Evolutionary conservation across 768 basidiomycete species (phyloP).

Genomic region (Russula dissimulans): DNA sequence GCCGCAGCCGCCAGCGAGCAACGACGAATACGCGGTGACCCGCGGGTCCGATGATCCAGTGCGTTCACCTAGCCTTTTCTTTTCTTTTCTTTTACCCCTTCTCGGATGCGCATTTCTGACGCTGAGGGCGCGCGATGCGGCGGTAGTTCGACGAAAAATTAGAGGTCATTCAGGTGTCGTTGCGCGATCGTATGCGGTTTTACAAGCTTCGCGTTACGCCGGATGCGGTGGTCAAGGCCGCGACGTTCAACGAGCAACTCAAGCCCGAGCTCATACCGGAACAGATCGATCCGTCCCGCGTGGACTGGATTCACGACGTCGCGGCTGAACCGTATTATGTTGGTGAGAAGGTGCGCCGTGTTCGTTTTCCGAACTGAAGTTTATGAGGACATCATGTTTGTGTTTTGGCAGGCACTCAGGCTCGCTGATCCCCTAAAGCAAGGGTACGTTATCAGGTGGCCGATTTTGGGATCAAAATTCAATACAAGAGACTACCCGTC

Average conservation of each 20-base stretch:
- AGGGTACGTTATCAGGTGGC: constrained; percentile 73
- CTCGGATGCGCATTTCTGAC: not conserved
- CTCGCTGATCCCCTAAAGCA: constrained; percentile 58
- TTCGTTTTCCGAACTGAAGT: not conserved
- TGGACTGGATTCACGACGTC: constrained; percentile 70
- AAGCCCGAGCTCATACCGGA: constrained; percentile 81
- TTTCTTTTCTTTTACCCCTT: not conserved
- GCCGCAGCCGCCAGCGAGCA: constrained; percentile 23
- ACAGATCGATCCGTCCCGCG: constrained; percentile 69
- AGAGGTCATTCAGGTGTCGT: constrained; percentile 55
- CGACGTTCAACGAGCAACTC: constrained; percentile 75
- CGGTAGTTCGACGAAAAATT: constrained; percentile 69
- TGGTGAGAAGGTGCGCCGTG: constrained; percentile 53
- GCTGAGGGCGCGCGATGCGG: not conserved
- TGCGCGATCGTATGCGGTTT: constrained; percentile 78
- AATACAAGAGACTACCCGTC: constrained; percentile 74
- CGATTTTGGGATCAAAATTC: constrained; percentile 72
- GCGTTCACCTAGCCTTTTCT: constrained; percentile 21
- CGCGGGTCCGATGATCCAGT: constrained; percentile 55
- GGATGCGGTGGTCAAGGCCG: constrained; percentile 59
- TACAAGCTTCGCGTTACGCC: constrained; percentile 73
- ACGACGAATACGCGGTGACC: constrained; percentile 44
- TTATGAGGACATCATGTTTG: not conserved
- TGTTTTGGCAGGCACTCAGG: constrained; percentile 49
- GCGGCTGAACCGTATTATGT: constrained; percentile 46